Evolutionary conservation across 1,284 basidiomycete genomes (phyloP).

Genomic region (Ganoderma boninense): DNA sequence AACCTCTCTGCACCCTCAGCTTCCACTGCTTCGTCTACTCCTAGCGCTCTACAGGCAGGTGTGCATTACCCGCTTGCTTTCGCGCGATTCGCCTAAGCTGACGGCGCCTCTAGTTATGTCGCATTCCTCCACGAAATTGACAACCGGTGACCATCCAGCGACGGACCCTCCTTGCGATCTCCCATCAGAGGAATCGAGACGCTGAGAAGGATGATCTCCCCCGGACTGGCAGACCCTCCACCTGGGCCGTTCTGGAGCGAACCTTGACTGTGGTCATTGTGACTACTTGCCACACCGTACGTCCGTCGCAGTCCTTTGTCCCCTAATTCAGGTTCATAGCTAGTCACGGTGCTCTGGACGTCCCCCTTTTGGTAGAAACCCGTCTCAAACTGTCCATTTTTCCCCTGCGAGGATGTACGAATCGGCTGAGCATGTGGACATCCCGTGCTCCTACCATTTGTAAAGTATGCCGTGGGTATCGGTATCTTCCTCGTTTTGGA

Average conservation of each 20-base stretch:
- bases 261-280: neutral
- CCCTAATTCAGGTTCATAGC: neutral
- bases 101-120: slow-evolving; percentile 3
- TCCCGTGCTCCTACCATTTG: neutral
- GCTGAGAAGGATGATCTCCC: slow-evolving; percentile 9
- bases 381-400: neutral
- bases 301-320: neutral
- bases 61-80: neutral
- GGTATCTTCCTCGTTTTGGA: neutral
- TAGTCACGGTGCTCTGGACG: neutral
- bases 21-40: neutral
- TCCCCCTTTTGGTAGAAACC: neutral
- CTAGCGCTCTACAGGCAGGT: neutral
- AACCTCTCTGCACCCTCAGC: neutral
- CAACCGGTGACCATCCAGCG: neutral
- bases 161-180: slow-evolving; percentile 1
- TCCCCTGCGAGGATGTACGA: neutral
- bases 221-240: neutral
- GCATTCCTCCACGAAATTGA: neutral
- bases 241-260: slow-evolving; percentile 14
- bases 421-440: neutral
- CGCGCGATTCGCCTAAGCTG: neutral
- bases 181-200: slow-evolving; percentile 5
- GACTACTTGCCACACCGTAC: neutral
- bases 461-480: neutral